phyloP scores from a whole-genome alignment of 2,329 filamentous ascomycete species.

The Madurella fahalii region DNA sequence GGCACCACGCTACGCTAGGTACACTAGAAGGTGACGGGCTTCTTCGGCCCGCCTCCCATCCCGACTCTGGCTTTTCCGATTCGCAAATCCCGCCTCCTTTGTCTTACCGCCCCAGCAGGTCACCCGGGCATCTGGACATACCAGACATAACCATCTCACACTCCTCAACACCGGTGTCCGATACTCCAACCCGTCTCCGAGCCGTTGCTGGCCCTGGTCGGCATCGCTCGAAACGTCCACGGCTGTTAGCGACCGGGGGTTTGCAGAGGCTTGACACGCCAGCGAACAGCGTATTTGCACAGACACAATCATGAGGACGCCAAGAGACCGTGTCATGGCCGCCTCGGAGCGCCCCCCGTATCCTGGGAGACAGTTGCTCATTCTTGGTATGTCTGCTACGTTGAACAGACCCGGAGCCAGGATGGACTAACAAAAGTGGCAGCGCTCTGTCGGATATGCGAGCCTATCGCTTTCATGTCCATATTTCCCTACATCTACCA shows the following conservation, averaged over 20 bases:
- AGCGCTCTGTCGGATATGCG: slow-evolving; percentile 90
- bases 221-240: not conserved
- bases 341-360: slow-evolving; percentile 32
- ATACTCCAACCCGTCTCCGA: too few relatives aligned
- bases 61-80: not conserved
- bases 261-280: not conserved
- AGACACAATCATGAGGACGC: slow-evolving; percentile 17
- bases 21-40: not conserved
- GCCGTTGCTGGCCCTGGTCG: too few relatives aligned
- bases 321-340: slow-evolving; percentile 17
- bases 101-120: too few relatives aligned
- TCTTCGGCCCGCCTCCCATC: not conserved
- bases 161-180: too few relatives aligned
- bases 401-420: not conserved
- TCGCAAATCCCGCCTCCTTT: not conserved
- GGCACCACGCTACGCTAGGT: not conserved
- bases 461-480: slow-evolving; percentile 99
- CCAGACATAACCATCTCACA: too few relatives aligned
- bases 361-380: slow-evolving; percentile 46
- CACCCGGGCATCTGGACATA: too few relatives aligned
- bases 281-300: too few relatives aligned
- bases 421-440: slow-evolving; percentile 13
- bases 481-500: slow-evolving; percentile 98
- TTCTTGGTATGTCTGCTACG: slow-evolving; percentile 42
- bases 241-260: not conserved